Base-by-base conservation (phyloP, 768 basidiomycete genomes). In the Suillus discolor region DNA sequence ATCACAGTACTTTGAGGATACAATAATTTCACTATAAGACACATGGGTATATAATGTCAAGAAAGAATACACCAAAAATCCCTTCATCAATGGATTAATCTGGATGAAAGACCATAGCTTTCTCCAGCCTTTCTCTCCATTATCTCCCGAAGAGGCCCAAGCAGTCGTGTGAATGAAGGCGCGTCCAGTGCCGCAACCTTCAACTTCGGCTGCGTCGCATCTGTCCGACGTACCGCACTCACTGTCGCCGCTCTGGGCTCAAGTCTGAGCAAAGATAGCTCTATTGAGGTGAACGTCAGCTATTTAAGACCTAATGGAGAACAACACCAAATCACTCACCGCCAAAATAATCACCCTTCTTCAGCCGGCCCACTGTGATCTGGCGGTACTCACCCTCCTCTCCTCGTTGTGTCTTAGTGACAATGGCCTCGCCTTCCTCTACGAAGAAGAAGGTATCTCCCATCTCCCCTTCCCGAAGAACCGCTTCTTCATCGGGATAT, bases 371-470 rank as follows among this genome's bases (percentile, higher is more conserved):
- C 13, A 99, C 92, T 16, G 85, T 79, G 59, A 93, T 84, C 71
- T 92, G 89, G 34, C 81, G 83, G 74, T 79, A 74, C 55, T 86
- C 82, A 0, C 86, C 89, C 55, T 85, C 84, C 20, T 86, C 88
- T 45, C 77, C 80, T 65, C 82, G 81, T 65, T 89, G 87, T 54
- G 81, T 80, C 80, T 97, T 96, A 54, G 92, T 91, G 0, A 94
- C 96, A 57, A 88, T 81, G 2, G 97, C 97, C 69, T 92, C 89
- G 20, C 97, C 97, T 71, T 94, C 94, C 75, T 99, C 97, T 39
- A 99, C 89, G 68, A 99, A 96, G 83, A 95, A 99, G 81, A 99
- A 99, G 44, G 94, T 96, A 72, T 97, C 94, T 9, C 97, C 97
- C 80, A 93, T 89, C 69, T 99, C 97, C 63, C 97, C 97, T 77